Percentiles rank a stretch among this genome's conserved stretches.
Evolutionary conservation across 768 basidiomycete genomes (phyloP).

Genomic region (Russula lepida): DNA sequence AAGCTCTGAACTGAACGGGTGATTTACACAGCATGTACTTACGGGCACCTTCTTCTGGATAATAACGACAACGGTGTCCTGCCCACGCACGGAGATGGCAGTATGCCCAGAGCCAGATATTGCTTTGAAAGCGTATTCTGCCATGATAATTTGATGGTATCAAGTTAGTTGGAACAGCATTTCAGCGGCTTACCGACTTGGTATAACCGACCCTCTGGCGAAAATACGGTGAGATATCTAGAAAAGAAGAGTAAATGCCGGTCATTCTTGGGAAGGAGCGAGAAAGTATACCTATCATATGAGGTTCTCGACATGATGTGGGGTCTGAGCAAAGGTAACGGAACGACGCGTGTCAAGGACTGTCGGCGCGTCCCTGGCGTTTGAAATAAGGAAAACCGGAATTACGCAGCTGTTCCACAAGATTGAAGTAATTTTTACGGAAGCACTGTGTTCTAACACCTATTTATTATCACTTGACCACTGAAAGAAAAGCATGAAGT

Average conservation of each 20-base stretch:
- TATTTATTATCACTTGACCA: too few species aligned
- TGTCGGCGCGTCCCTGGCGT: neutral
- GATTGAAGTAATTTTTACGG: too few species aligned
- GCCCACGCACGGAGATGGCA: constrained; percentile 84
- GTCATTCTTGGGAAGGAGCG: neutral
- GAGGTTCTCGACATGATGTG: constrained; percentile 88
- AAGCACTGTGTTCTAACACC: too few species aligned
- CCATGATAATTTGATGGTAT: neutral
- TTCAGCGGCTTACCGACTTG: constrained; percentile 76
- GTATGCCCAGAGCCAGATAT: constrained; percentile 97
- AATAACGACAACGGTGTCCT: constrained; percentile 91
- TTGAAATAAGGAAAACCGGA: too few species aligned
- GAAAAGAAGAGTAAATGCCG: neutral
- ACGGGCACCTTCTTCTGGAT: constrained; percentile 99
- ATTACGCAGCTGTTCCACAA: too few species aligned
- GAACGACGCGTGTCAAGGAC: neutral
- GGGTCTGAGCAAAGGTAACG: neutral
- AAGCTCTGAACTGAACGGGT: neutral
- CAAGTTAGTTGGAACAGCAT: too few species aligned
- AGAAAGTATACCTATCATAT: constrained; percentile 63
- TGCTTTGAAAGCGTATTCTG: constrained; percentile 99
- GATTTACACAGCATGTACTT: constrained; percentile 11
- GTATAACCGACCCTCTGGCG: constrained; percentile 92
- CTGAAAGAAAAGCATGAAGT: too few species aligned
- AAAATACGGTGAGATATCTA: constrained; percentile 95